Evolutionary conservation across 257 asterid genomes (phyloP), one percentile per base, ranked within the genome.

Genomic region (Capsicum rhomboideum): DNA sequence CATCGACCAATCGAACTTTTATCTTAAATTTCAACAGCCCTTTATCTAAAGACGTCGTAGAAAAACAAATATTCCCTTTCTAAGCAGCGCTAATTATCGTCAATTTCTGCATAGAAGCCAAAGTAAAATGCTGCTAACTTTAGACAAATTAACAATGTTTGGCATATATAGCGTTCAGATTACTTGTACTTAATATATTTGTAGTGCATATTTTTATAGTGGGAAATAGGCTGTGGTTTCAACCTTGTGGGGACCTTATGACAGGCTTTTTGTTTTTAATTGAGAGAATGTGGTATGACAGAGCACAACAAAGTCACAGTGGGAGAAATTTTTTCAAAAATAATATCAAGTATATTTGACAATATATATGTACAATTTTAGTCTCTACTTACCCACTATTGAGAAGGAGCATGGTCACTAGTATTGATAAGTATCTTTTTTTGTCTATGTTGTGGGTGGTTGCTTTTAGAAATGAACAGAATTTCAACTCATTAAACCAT

Each of bases 221-320:
- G 52, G 78, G 17, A 37, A 4, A 68, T 68, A 85, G 82, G 86
- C 67, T 61, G 80, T 72, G 80, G 69, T 87, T 90, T 91, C 88
- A 85, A 87, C 82, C 82, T 40, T 16, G 90, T 88, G 86, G 91
- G 96, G 93, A 87, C 89, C 89, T 67, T 88, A 79, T 68, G 75
- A 87, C 89, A 85, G 88, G 87, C 92, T 91, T 90, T 92, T 83
- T 88, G 4, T 8, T 78, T 84, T 85, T 87, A 84, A 78, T 89
- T 91, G 91, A 83, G 85, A 83, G 86, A 84, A 89, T 82, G 82
- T 74, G 69, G 84, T 81, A 61, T 88, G 84, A 66, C 79, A 82
- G 85, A 84, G 84, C 79, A 84, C 88, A 74, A 75, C 52, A 84
- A 53, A 69, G 89, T 85, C 90, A 87, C 82, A 85, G 82, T 78